These are phyloP conservation scores for Pleurotus cornucopiae DNA, from an alignment of 768 basidiomycete genomes.

Conservation along the genomic window DNA sequence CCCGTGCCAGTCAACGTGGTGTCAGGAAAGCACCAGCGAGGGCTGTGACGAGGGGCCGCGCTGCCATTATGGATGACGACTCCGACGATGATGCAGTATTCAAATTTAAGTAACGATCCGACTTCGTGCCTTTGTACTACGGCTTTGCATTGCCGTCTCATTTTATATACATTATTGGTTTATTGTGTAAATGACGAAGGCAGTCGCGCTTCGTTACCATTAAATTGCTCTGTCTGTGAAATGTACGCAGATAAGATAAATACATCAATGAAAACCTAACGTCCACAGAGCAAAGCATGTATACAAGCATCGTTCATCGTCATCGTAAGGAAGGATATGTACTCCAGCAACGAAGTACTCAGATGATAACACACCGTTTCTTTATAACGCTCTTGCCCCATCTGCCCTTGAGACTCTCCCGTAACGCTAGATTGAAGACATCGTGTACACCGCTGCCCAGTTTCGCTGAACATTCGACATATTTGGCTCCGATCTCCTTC, in stretches of 20 bases:
- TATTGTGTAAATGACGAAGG: too few relatives aligned
- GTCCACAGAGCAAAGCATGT: too few relatives aligned
- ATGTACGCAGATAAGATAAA: too few relatives aligned
- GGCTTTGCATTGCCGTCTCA: too few relatives aligned
- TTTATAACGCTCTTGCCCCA: conserved; percentile 72
- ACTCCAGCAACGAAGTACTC: background rate
- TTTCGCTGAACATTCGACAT: conserved; percentile 93
- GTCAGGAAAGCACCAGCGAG: conserved; percentile 21
- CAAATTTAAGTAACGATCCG: conserved; percentile 20
- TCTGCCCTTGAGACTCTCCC: conserved; percentile 80
- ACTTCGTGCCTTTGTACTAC: too few relatives aligned
- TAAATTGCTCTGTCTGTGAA: conserved; percentile 8
- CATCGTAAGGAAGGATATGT: too few relatives aligned
- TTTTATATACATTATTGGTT: too few relatives aligned
- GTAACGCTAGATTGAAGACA: conserved; percentile 85
- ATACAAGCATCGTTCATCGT: too few relatives aligned
- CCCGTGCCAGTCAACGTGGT: conserved; percentile 16
- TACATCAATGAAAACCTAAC: too few relatives aligned
- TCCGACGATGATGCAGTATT: conserved; percentile 73
- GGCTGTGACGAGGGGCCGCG: conserved; percentile 21
- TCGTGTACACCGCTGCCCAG: conserved; percentile 87
- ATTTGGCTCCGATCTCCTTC: conserved; percentile 89
- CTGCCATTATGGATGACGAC: conserved; percentile 54
- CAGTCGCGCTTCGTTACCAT: too few relatives aligned
- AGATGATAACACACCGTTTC: conserved; percentile 68